Conservation (phyloP, 768 basidiomycete genomes). For the Dendrothele bispora region DNA sequence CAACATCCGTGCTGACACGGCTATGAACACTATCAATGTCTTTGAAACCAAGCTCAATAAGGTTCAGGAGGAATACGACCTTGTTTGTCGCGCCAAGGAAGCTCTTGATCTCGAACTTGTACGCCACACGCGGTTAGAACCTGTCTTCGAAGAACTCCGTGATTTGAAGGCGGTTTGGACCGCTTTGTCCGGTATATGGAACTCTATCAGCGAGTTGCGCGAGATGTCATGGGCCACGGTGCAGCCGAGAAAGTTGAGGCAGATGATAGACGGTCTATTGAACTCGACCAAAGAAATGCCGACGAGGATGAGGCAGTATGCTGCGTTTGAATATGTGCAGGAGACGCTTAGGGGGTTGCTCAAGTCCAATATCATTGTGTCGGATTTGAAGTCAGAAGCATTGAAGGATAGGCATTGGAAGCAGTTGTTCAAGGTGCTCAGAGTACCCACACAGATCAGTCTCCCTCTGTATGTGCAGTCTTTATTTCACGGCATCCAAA, state of each 20-base stretch:
- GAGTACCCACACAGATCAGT: conserved; percentile 72
- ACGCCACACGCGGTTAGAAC: conserved; percentile 87
- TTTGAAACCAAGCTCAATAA: conserved; percentile 90
- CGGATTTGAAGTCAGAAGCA: conserved; percentile 95
- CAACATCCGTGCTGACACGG: conserved; percentile 92
- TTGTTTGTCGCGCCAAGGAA: conserved; percentile 95
- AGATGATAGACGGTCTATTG: conserved; percentile 89
- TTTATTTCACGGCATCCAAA: neutral
- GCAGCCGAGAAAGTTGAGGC: conserved; percentile 91
- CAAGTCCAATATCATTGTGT: conserved; percentile 88
- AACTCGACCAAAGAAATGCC: conserved; percentile 99
- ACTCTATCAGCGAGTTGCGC: conserved; percentile 83
- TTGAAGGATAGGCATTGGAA: conserved; percentile 98
- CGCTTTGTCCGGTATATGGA: conserved; percentile 96
- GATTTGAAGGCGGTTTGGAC: conserved; percentile 99
- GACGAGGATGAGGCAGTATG: conserved; percentile 97
- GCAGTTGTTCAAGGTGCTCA: conserved; percentile 88
- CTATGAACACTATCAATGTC: conserved; percentile 93
- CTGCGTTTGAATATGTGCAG: conserved; percentile 97
- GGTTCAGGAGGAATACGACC: conserved; percentile 92
- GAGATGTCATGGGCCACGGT: conserved; percentile 91
- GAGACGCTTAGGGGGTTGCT: conserved; percentile 82
- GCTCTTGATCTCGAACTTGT: conserved; percentile 91
- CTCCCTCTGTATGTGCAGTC: conserved; percentile 59
- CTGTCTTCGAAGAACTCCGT: conserved; percentile 91